phyloP scores from a whole-genome alignment of 2,329 filamentous ascomycete genomes.

The Conoideocrella luteorostrata region DNA sequence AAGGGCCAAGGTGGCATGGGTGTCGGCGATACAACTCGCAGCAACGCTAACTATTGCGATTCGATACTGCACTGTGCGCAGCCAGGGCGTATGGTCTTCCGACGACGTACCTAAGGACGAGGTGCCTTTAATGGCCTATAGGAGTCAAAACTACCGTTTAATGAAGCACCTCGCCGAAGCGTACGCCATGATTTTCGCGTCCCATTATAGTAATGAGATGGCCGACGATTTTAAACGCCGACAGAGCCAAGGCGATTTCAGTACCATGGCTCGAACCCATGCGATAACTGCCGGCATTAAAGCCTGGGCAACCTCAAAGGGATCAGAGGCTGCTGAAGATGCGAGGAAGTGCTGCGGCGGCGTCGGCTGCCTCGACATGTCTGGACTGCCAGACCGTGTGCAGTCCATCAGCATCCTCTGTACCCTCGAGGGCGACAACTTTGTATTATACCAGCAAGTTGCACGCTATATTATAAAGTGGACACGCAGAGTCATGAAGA shows the following conservation, averaged over 20 bases:
- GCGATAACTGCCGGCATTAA: slow-evolving; percentile 73
- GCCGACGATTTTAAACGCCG: slow-evolving; percentile 66
- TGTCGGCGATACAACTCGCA: slow-evolving; percentile 65
- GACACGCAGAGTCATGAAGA: slow-evolving; percentile 61
- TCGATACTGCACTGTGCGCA: slow-evolving; percentile 64
- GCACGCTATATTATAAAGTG: slow-evolving; percentile 72
- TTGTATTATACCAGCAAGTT: slow-evolving; percentile 77
- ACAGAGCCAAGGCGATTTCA: slow-evolving; percentile 43
- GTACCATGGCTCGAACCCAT: slow-evolving; percentile 67
- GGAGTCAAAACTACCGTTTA: slow-evolving; percentile 70
- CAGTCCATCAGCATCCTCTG: slow-evolving; percentile 65
- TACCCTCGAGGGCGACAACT: slow-evolving; percentile 76
- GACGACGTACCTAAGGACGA: slow-evolving; percentile 59
- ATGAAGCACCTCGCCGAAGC: slow-evolving; percentile 66
- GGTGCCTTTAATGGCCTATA: slow-evolving; percentile 75
- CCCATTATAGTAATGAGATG: slow-evolving; percentile 70
- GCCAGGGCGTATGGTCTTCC: slow-evolving; percentile 66
- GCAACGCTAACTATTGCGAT: slow-evolving; percentile 73
- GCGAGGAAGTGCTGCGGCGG: slow-evolving; percentile 72
- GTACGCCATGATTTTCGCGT: slow-evolving; percentile 75
- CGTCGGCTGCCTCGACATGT: slow-evolving; percentile 69
- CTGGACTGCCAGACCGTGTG: slow-evolving; percentile 70
- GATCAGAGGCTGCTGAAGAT: slow-evolving; percentile 67
- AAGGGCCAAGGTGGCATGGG: slow-evolving; percentile 65
- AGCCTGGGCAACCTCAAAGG: slow-evolving; percentile 63